Percentiles rank a stretch among this genome's conserved stretches.
phyloP scores from a whole-genome alignment of 2,329 filamentous ascomycete species.

The Trichophyton benhamiae region DNA sequence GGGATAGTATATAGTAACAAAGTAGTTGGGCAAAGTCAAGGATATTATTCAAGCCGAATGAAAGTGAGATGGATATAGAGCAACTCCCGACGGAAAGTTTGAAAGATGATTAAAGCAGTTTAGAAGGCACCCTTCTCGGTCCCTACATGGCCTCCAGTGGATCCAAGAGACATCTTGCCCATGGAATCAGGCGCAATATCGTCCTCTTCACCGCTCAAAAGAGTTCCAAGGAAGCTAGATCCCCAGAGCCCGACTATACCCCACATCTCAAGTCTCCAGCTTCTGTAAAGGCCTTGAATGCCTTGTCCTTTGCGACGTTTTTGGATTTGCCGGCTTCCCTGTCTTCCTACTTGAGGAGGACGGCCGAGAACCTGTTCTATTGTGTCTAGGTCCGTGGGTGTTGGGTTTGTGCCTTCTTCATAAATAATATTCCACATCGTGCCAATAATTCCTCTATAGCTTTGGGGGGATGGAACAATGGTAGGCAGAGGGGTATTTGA shows the following conservation, averaged over 20 bases:
- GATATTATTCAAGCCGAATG: background rate
- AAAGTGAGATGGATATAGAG: background rate
- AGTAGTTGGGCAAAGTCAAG: background rate
- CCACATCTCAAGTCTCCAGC: conserved; percentile 47
- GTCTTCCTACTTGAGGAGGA: conserved; percentile 22
- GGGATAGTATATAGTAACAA: background rate
- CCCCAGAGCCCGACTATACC: conserved; percentile 45
- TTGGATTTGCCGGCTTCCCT: conserved; percentile 18
- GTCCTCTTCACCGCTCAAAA: conserved; percentile 26
- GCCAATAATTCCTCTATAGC: conserved; percentile 74
- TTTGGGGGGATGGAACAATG: conserved; percentile 61
- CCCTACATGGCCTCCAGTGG: conserved; percentile 4
- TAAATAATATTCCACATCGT: conserved; percentile 80
- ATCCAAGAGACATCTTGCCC: conserved; percentile 10
- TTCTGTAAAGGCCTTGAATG: conserved; percentile 44
- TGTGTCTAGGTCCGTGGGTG: conserved; percentile 35
- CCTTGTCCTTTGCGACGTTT: conserved; percentile 43
- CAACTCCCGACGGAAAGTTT: background rate
- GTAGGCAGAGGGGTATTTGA: conserved; percentile 46
- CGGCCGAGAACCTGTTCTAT: conserved; percentile 28
- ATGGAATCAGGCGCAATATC: conserved; percentile 18
- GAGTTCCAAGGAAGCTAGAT: conserved; percentile 32
- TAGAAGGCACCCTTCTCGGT: background rate
- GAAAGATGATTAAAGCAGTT: background rate
- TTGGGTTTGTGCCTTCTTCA: conserved; percentile 55